Base-by-base conservation (phyloP, 2,329 filamentous ascomycete genomes). In the Scedosporium aurantiacum region DNA sequence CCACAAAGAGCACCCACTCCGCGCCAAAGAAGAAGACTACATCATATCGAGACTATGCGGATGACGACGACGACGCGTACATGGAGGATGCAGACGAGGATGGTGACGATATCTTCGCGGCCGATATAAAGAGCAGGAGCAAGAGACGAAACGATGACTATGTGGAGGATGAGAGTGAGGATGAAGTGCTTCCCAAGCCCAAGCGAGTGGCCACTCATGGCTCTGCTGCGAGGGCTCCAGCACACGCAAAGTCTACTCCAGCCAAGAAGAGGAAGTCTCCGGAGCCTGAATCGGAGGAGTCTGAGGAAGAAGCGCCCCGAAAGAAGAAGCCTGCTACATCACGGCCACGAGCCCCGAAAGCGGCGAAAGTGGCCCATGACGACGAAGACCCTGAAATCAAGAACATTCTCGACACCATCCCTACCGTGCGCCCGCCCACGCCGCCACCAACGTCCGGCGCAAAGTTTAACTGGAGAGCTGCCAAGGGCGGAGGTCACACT, bases 381-480 rank as follows among this genome's bases (percentile, higher is more conserved):
- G 91, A 95, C 68, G 86, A 85, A 68, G 80, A 87, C 16, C 81
- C 83, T 23, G 85, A 96, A 4, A 74, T 75, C 21, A 86, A 96
- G 71, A 85, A 87, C 57, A 97, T 99, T 55, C 82, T 97, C 37
- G 87, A 96, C 70, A 90, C 86, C 66, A 93, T 99, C 63, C 89
- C 91, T 4, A 90, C 85, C 1, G 84, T 99, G 50, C 80, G 87
- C 63, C 81, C 94, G 23, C 94, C 94, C 5, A 89, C 91, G 3
- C 93, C 94, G 50, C 92, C 93, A 2, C 80, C 87, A 1, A 83
- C 85, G 64, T 82, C 84, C 0, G 81, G 84, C 65, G 77, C 77
- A 25, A 97, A 96, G 68, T 97, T 93, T 67, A 86, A 95, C 70
- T 97, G 84, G 79, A 83, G 83, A 66, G 78, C 77, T 27, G 75